Percentiles rank a stretch among this genome's conserved stretches.
Evolutionary conservation across 331 rosid species (phyloP).

Genomic region (Phaseolus coccineus): DNA sequence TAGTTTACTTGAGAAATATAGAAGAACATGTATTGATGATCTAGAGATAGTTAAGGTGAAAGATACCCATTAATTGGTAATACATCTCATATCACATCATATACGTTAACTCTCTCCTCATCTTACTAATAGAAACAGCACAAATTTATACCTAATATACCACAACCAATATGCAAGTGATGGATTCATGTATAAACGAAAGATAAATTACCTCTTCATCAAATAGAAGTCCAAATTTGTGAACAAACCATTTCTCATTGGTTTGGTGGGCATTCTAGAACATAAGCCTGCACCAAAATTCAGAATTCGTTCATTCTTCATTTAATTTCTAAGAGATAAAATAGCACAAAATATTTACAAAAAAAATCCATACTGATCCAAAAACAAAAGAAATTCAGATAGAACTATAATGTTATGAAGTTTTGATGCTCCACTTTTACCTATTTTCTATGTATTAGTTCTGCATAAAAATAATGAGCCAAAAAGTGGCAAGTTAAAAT

Average conservation of each 20-base stretch:
- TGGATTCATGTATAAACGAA: not conserved
- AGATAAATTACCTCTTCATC: constrained; percentile 2
- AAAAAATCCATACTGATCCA: not conserved
- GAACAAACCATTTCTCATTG: not conserved
- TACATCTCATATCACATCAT: too few species aligned
- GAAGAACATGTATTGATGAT: not conserved
- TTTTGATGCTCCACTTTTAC: not conserved
- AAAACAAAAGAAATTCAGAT: not conserved
- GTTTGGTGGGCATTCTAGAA: not conserved
- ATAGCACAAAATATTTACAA: not conserved
- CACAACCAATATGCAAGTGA: not conserved
- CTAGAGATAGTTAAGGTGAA: too few species aligned
- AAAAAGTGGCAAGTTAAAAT: not conserved
- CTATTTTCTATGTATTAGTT: not conserved
- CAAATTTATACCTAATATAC: not conserved
- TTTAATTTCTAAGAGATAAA: not conserved
- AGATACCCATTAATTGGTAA: too few species aligned
- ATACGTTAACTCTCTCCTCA: not conserved
- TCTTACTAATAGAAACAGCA: not conserved
- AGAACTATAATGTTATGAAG: not conserved
- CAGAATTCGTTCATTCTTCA: not conserved
- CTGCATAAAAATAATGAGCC: not conserved
- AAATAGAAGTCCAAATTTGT: not conserved
- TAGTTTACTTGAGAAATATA: not conserved
- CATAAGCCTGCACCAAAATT: constrained; percentile 10